Conservation (phyloP, 129 eudicot genomes). For the sunflower (Helianthus annuus) region DNA sequence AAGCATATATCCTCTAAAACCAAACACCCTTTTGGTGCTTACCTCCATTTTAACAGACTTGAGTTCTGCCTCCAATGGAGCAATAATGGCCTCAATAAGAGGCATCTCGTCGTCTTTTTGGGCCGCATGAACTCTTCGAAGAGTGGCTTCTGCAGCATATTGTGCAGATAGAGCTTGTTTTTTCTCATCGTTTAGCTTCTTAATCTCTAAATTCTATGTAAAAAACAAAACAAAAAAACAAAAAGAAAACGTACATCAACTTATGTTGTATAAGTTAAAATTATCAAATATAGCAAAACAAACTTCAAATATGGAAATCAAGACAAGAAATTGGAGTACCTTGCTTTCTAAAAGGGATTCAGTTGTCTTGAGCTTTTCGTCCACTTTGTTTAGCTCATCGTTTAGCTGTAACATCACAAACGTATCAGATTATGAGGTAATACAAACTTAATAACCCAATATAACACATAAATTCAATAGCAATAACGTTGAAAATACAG, state of each 20-base stretch:
- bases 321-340: constrained; percentile 43
- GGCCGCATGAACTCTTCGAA: constrained; percentile 94
- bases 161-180: constrained; percentile 88
- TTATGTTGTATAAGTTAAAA: background rate
- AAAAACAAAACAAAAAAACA: background rate
- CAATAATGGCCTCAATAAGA: constrained; percentile 87
- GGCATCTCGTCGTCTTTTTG: constrained; percentile 96
- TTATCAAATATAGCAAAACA: background rate
- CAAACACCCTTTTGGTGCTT: constrained; percentile 1
- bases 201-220: constrained; percentile 74
- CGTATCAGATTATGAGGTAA: constrained; percentile 1
- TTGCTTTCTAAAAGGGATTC: constrained; percentile 82
- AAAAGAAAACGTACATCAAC: background rate
- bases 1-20: background rate
- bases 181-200: constrained; percentile 77
- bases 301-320: background rate
- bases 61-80: constrained; percentile 93
- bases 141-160: constrained; percentile 96
- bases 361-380: constrained; percentile 74
- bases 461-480: background rate
- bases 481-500: background rate
- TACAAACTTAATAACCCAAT: background rate
- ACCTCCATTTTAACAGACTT: constrained; percentile 82
- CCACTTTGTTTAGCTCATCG: constrained; percentile 64
- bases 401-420: constrained; percentile 50